Evolutionary conservation across 805 yeast genomes (phyloP), one percentile per base, ranked within the genome.

Genomic region (Hanseniaspora valbyensis): DNA sequence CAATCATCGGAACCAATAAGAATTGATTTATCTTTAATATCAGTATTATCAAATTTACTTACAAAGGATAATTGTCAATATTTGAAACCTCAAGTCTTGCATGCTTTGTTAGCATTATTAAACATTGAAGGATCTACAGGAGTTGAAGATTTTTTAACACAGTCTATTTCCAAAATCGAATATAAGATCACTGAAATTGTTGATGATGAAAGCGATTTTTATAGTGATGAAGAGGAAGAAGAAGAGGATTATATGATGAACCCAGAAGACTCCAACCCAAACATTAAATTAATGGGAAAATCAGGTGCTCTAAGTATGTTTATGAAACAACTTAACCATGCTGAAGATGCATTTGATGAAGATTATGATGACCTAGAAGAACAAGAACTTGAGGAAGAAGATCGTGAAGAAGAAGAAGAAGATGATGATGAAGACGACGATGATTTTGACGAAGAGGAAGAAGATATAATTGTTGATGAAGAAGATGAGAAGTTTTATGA

Each of bases 11-110:
- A 39, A 32, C 21, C 40, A 28, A 26, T 29, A 3, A 69, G 76
- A 0, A 73, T 73, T 51, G 86, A 82, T 55, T 75, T 80, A 74
- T 72, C 81, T 0, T 61, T 83, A 44, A 65, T 81, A 22, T 59
- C 67, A 6, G 71, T 78, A 7, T 64, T 87, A 32, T 72, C 81
- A 0, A 73, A 77, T 33, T 72, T 87, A 16, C 62, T 89, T 6
- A 62, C 80, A 2, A 71, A 75, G 19, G 94, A 83, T 53, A 67
- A 70, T 10, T 79, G 79, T 55, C 75, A 80, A 4, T 94, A 95
- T 0, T 65, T 88, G 46, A 80, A 83, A 59, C 77, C 83, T 6
- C 96, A 88, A 62, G 83, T 89, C 0, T 79, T 76, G 55, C 96
- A 88, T 64, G 95, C 95, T 1, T 65, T 89, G 44, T 80, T 80